Conservation (phyloP, 208 protist species). For the Acanthamoeba culbertsoni region DNA sequence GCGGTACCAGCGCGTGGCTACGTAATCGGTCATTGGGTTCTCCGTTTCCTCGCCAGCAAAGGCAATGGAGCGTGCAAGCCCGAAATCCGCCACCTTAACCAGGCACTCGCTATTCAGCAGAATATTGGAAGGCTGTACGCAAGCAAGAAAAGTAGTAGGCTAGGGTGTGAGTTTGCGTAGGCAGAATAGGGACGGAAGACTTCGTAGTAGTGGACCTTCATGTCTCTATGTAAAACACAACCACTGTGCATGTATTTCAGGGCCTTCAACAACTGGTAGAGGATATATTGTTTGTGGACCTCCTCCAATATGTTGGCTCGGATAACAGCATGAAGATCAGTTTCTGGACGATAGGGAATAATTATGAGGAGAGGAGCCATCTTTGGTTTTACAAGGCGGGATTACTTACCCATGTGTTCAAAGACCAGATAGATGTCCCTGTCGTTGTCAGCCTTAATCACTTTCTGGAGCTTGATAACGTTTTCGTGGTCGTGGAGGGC, state of each 20-base stretch:
- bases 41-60: constrained; percentile 88
- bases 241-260: constrained; percentile 92
- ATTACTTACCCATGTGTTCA: constrained; percentile 93
- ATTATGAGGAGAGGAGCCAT: neutral
- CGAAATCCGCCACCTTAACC: constrained; percentile 97
- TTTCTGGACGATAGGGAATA: constrained; percentile 69
- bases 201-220: constrained; percentile 76
- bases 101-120: constrained; percentile 79
- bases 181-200: neutral
- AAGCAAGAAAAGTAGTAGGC: neutral
- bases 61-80: constrained; percentile 93
- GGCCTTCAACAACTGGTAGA: constrained; percentile 96
- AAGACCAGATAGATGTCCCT: constrained; percentile 98
- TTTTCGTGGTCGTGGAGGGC: constrained; percentile 92
- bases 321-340: constrained; percentile 93
- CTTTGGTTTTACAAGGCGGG: neutral
- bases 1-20: constrained; percentile 98
- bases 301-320: constrained; percentile 96
- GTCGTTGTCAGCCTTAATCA: constrained; percentile 96
- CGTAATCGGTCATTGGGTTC: constrained; percentile 76
- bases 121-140: constrained; percentile 75
- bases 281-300: constrained; percentile 96
- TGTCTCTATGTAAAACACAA: constrained; percentile 90
- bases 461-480: constrained; percentile 95
- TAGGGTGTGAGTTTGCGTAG: neutral